Base-by-base conservation (phyloP, 1,284 basidiomycete species). In the Kalmanozyma brasiliensis region DNA sequence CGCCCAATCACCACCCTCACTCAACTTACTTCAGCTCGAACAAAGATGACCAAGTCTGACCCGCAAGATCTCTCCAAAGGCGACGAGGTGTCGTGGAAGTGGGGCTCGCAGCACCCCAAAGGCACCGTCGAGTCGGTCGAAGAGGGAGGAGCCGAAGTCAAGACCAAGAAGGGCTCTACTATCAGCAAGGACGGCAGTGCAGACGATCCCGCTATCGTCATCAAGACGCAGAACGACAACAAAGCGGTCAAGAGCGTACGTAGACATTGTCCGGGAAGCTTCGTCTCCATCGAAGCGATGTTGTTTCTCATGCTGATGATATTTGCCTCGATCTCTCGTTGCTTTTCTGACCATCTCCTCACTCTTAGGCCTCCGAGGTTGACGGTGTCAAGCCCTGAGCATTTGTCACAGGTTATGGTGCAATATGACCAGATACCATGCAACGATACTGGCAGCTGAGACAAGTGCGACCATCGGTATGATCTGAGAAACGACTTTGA, bases 241-340 rank as follows among this genome's bases (percentile, higher is more conserved):
- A 60, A 66, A 24, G 76, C 73, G 19, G 63, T 74, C 23, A 77
- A 77, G 55, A 73, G 57, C 17, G 75, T 76, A 52, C 61, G 73
- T 69, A 13, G 10, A 24, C 19, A 10, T 8, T 14, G 22, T 22
- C 24, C 20, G 34, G 11, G 26, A 29, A 2, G 1, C 10, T 11
- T 29, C 43, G 6, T 14, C 19, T 43, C 20, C 20, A 13, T 42
- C 19, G 20, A 14, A 20, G 43, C 30, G 46, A 20, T 3, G 13
- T 9, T 8, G 9, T n/a, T n/a, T 24, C 17, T 19, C 16, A 17
- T 30, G 16, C 35, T 40, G 32, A 46, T 19, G 22, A 17, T n/a
- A 17, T 13, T n/a, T n/a, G 33, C 19, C 36, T 19, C n/a, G 20
- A 10, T 17, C 20, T 22, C 5, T 20, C 19, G 29, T 17, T 44